A percentile compares a stretch with the other conserved stretches of the same genome.
These are phyloP conservation scores for Aureobasidium sp. DNA, from an alignment of 2,329 filamentous ascomycete species.

Conservation along the genomic window DNA sequence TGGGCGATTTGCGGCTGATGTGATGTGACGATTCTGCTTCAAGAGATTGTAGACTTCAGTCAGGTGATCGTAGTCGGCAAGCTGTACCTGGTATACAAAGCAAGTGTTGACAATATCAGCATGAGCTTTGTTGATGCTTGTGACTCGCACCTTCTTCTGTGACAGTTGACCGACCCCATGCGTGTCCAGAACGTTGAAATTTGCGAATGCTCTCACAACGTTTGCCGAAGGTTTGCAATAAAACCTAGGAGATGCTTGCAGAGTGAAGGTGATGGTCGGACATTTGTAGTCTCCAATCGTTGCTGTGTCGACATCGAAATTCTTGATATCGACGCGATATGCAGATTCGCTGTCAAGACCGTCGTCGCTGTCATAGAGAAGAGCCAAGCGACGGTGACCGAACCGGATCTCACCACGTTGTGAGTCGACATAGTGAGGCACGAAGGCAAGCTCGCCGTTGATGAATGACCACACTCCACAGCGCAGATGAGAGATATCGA, in stretches of 20 bases:
- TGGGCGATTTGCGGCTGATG: slow-evolving; percentile 15
- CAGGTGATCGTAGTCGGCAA: slow-evolving; percentile 21
- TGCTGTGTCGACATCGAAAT: slow-evolving; percentile 32
- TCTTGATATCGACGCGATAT: slow-evolving; percentile 34
- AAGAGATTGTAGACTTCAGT: slow-evolving; percentile 19
- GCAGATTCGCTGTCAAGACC: slow-evolving; percentile 15
- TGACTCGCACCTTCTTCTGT: slow-evolving; percentile 23
- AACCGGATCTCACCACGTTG: slow-evolving; percentile 31
- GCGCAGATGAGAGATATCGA: slow-evolving; percentile 26
- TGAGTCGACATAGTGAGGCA: slow-evolving; percentile 34
- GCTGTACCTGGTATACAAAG: slow-evolving; percentile 40
- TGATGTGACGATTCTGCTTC: slow-evolving; percentile 20
- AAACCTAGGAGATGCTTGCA: slow-evolving; percentile 33
- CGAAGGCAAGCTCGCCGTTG: slow-evolving; percentile 31
- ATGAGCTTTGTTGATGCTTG: slow-evolving; percentile 29
- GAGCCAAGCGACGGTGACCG: slow-evolving; percentile 19
- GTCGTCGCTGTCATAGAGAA: slow-evolving; percentile 15
- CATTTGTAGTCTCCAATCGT: slow-evolving; percentile 23
- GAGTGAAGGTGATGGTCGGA: slow-evolving; percentile 30
- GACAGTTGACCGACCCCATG: slow-evolving; percentile 12
- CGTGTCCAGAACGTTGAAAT: not conserved
- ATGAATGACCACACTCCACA: slow-evolving; percentile 39
- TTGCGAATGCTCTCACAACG: slow-evolving; percentile 11
- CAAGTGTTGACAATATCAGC: slow-evolving; percentile 35
- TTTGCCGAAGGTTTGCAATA: slow-evolving; percentile 19